Base-by-base conservation (phyloP, 2,329 filamentous ascomycete genomes). In the Cryoendolithus antarcticus region DNA sequence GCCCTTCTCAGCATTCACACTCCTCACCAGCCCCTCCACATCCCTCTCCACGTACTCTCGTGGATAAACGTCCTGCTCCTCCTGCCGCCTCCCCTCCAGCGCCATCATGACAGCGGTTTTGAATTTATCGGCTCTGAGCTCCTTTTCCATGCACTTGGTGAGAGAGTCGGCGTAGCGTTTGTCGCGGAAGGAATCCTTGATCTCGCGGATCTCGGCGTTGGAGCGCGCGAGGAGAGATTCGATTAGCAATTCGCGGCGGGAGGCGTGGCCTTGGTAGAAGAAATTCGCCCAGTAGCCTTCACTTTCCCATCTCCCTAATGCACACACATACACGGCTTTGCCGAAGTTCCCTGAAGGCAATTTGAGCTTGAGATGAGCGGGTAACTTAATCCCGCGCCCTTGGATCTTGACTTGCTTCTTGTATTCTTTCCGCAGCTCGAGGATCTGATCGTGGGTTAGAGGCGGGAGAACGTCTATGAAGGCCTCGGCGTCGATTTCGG, bases 241-340 rank as follows among this genome's bases (percentile, higher is more conserved):
- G 52, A 96, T 95, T 38, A 98, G 73, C 29, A 98, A 70, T 61
- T 96, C 89, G 4, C 88, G 77, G 2, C 86, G 74, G 6, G 80
- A 84, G 52, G 80, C 83, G 60, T 89, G 82, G 30, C 80, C 80
- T 57, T 95, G 89, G 63, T 95, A 96, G 80, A 86, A 96, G 62
- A 86, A 94, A 60, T 95, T 96, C 43, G 89, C 86, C 88, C 91
- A 98, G 69, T 94, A 94, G 0, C 86, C 85, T 60, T 98, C 91
- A 50, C 79, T 81, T 63, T 95, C 91, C 80, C 86, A 96, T 38
- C 74, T 74, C 7, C 91, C 91, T 0, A 96, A 73, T 0, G 89
- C 86, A 2, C 85, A 88, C 3, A 88, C 78, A 59, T 96, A 95
- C 54, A 82, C 86, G 5, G 83, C 82, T 63, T 96, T 96, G 63